Evolutionary conservation across 208 protist species (phyloP).

Genomic region (Leishmania tropica): DNA sequence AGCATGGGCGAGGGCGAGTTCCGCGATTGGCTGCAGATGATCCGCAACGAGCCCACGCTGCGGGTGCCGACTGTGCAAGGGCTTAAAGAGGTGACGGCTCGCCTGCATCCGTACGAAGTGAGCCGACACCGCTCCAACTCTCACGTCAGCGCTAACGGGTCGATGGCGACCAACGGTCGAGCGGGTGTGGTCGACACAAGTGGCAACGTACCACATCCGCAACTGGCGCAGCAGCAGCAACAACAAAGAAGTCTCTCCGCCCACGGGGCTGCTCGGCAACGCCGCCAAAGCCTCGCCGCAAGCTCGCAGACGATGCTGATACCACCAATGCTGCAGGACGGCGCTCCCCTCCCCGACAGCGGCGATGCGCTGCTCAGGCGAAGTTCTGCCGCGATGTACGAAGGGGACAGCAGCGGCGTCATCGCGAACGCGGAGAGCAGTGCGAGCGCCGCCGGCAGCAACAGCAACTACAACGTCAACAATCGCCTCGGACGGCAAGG

Average conservation of each 20-base stretch:
- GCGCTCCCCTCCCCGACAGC: slow-evolving; percentile 6
- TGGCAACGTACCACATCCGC: neutral
- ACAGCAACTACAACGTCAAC: slow-evolving; percentile 11
- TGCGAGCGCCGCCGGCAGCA: neutral
- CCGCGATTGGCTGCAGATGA: slow-evolving; percentile 53
- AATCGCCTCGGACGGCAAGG: slow-evolving; percentile 22
- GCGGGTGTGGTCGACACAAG: neutral
- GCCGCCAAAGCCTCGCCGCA: slow-evolving; percentile 13
- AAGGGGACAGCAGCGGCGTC: neutral
- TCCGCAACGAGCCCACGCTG: slow-evolving; percentile 27
- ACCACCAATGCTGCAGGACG: neutral
- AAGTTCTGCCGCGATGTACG: neutral
- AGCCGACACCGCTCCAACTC: slow-evolving; percentile 19
- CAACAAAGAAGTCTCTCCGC: slow-evolving; percentile 25
- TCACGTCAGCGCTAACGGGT: slow-evolving; percentile 1
- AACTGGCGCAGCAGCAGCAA: neutral
- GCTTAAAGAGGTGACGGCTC: slow-evolving; percentile 32
- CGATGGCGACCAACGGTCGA: neutral
- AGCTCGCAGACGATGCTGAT: slow-evolving; percentile 3
- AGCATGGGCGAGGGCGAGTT: slow-evolving; percentile 75
- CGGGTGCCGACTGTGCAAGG: slow-evolving; percentile 37
- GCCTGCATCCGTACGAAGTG: slow-evolving; percentile 34
- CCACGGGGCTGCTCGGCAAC: slow-evolving; percentile 16
- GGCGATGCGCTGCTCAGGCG: neutral
- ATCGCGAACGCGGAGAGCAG: neutral